These are phyloP conservation scores for Macadamia tetraphylla DNA, from an alignment of 164 flowering plant genomes.

Conservation along the genomic window DNA sequence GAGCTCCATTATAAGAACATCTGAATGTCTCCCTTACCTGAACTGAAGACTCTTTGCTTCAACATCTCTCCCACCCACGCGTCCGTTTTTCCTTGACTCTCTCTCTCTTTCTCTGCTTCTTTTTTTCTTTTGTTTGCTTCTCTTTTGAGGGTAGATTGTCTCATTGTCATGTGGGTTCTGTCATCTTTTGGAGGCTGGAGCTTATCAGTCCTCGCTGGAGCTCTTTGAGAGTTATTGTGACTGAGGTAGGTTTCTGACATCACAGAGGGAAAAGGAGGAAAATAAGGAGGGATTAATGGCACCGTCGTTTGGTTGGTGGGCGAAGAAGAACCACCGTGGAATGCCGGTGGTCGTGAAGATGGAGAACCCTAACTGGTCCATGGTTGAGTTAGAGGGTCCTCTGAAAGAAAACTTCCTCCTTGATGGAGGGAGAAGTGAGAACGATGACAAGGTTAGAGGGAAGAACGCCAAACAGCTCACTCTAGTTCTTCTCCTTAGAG, in stretches of 20 bases:
- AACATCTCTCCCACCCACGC: not conserved
- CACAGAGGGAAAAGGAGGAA: too few species aligned
- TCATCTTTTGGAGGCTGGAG: not conserved
- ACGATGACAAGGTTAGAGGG: constrained; percentile 41
- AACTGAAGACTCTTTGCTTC: not conserved
- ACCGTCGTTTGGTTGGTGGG: constrained; percentile 63
- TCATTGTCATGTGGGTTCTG: not conserved
- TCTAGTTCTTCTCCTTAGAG: constrained; percentile 89
- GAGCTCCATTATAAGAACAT: not conserved
- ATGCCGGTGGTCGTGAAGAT: constrained; percentile 85
- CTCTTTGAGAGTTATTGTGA: not conserved
- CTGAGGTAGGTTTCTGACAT: too few species aligned
- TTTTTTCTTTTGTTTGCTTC: not conserved
- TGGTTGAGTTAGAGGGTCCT: constrained; percentile 66
- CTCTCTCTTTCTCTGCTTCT: not conserved
- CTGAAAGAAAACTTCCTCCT: constrained; percentile 47
- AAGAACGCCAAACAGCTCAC: constrained; percentile 96
- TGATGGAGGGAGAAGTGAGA: not conserved
- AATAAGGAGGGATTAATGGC: constrained; percentile 29
- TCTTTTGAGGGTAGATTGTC: not conserved
- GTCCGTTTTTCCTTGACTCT: not conserved
- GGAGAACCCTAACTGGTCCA: constrained; percentile 88
- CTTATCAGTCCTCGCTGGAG: not conserved
- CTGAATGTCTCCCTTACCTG: not conserved
- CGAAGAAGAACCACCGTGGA: constrained; percentile 52